Percentiles rank a stretch among this genome's conserved stretches.
phyloP scores from a whole-genome alignment of 2,329 filamentous ascomycete genomes.

The Xylaria sp. region DNA sequence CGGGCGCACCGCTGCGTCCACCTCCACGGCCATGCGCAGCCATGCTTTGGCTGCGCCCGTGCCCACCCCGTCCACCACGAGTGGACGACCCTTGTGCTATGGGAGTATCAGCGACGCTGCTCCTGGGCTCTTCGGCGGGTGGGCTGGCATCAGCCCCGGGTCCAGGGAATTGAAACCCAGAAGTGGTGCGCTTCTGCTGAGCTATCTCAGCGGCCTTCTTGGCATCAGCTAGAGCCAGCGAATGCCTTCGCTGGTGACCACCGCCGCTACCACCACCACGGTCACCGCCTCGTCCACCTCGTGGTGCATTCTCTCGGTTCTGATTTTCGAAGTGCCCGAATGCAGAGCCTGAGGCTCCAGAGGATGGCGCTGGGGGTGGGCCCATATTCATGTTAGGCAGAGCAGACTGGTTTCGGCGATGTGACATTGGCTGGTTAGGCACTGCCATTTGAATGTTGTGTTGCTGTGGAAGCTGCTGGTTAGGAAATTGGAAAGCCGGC shows the following conservation, averaged over 20 bases:
- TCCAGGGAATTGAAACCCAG: constrained; percentile 91
- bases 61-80: constrained; percentile 62
- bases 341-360: constrained; percentile 77
- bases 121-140: constrained; percentile 62
- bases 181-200: constrained; percentile 94
- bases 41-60: constrained; percentile 90
- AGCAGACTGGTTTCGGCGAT: constrained; percentile 98
- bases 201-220: constrained; percentile 97
- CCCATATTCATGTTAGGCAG: constrained; percentile 91
- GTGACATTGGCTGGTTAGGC: constrained; percentile 78
- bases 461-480: constrained; percentile 72
- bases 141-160: constrained; percentile 67
- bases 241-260: constrained; percentile 93
- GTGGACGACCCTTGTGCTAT: constrained; percentile 50
- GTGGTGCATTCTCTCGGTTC: constrained; percentile 70
- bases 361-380: constrained; percentile 87
- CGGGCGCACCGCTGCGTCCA: constrained; percentile 67
- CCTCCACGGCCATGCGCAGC: constrained; percentile 75
- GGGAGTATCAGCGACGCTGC: constrained; percentile 51
- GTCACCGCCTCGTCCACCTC: constrained; percentile 70
- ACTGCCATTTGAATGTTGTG: constrained; percentile 76
- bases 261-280: constrained; percentile 64
- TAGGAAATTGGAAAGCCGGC: constrained; percentile 87
- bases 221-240: constrained; percentile 89
- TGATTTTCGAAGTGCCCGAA: constrained; percentile 82